Conservation (phyloP, 805 yeast genomes). For the Cyberlindnera petersonii region DNA sequence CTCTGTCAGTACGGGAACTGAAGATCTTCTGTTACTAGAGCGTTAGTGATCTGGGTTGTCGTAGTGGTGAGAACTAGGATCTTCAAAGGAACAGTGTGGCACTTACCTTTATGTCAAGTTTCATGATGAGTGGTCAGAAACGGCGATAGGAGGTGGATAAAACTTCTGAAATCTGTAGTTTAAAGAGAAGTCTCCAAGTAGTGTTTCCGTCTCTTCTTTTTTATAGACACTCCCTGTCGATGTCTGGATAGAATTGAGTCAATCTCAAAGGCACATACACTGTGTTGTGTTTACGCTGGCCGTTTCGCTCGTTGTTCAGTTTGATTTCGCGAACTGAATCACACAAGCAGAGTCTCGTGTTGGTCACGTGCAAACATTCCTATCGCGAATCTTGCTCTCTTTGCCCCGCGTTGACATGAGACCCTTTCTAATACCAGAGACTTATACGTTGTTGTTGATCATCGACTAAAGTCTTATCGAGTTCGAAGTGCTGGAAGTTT, state of each 20-base stretch:
- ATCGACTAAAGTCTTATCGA: background rate
- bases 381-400: background rate
- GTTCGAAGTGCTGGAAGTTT: background rate
- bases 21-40: constrained; percentile 75
- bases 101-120: constrained; percentile 28
- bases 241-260: too few species aligned
- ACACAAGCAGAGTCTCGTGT: background rate
- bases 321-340: background rate
- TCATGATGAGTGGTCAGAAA: constrained; percentile 15
- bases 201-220: too few species aligned
- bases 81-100: background rate
- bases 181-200: too few species aligned
- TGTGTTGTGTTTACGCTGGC: background rate
- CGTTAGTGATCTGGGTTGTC: constrained; percentile 3
- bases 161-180: too few species aligned
- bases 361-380: background rate
- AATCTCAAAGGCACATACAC: too few species aligned
- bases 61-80: background rate
- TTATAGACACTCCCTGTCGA: too few species aligned
- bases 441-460: background rate
- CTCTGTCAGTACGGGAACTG: constrained; percentile 91
- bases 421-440: background rate
- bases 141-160: background rate
- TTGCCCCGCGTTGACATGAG: background rate
- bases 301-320: background rate